phyloP scores from a whole-genome alignment of 2,329 filamentous ascomycete genomes.

The Clonostachys rosea region DNA sequence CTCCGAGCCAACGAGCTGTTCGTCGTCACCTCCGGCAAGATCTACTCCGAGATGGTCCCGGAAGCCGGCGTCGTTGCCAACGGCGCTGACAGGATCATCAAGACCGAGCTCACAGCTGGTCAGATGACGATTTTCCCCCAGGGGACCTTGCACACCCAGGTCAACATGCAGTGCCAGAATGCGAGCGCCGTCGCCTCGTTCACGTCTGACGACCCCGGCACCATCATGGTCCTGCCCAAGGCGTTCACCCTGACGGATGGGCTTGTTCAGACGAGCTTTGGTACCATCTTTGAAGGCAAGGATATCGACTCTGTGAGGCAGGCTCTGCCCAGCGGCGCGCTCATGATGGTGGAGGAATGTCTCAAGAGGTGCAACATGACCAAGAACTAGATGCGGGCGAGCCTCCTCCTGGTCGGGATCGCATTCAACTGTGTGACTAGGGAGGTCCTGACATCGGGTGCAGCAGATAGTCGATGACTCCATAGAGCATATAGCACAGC shows the following conservation, averaged over 20 bases:
- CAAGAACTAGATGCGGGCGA: background rate
- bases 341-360: background rate
- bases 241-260: conserved; percentile 34
- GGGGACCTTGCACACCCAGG: conserved; percentile 45
- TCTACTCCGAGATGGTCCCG: conserved; percentile 39
- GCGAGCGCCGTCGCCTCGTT: conserved; percentile 41
- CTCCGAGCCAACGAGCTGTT: conserved; percentile 43
- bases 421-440: no score
- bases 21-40: conserved; percentile 34
- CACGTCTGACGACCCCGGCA: conserved; percentile 37
- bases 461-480: no score
- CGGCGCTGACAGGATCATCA: conserved; percentile 26
- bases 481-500: no score
- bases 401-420: no score
- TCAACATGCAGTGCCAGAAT: conserved; percentile 42
- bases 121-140: conserved; percentile 45
- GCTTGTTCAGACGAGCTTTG: conserved; percentile 34
- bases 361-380: background rate
- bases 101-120: conserved; percentile 25
- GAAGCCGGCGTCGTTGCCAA: conserved; percentile 35
- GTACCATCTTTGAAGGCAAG: conserved; percentile 30
- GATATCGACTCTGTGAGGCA: conserved; percentile 34
- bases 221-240: conserved; percentile 37
- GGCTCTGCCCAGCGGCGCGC: conserved; percentile 4
- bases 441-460: no score